These are phyloP conservation scores for Sinapis alba DNA, from an alignment of 441 rosid species.

Conservation along the genomic window DNA sequence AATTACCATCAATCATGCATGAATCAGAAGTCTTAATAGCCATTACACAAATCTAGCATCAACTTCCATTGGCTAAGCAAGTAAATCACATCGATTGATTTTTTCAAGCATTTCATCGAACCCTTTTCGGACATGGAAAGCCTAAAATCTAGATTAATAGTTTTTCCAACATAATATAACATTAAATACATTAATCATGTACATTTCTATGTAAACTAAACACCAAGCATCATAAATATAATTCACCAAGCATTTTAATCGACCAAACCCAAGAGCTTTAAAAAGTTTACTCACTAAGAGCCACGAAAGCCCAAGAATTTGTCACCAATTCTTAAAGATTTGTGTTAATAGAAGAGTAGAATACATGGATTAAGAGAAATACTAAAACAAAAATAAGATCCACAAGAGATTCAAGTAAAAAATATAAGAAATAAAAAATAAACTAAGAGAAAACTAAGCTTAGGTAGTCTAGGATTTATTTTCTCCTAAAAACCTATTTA, in stretches of 20 bases:
- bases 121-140: neutral
- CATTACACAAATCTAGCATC: neutral
- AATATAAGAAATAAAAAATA: too few species aligned
- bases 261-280: neutral
- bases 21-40: neutral
- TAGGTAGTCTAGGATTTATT: too few species aligned
- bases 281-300: neutral
- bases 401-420: too few species aligned
- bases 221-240: neutral
- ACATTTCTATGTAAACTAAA: too few species aligned
- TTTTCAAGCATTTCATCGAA: neutral
- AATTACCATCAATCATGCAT: neutral
- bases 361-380: too few species aligned
- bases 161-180: neutral
- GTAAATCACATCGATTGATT: neutral
- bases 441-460: too few species aligned
- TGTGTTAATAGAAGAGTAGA: too few species aligned
- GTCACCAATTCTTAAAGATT: too few species aligned
- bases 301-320: neutral
- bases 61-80: neutral
- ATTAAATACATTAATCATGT: neutral
- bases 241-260: neutral
- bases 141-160: neutral
- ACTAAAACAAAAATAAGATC: too few species aligned
- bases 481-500: too few species aligned